phyloP scores from a whole-genome alignment of 345 rosid genomes.

The Acer negundo region DNA sequence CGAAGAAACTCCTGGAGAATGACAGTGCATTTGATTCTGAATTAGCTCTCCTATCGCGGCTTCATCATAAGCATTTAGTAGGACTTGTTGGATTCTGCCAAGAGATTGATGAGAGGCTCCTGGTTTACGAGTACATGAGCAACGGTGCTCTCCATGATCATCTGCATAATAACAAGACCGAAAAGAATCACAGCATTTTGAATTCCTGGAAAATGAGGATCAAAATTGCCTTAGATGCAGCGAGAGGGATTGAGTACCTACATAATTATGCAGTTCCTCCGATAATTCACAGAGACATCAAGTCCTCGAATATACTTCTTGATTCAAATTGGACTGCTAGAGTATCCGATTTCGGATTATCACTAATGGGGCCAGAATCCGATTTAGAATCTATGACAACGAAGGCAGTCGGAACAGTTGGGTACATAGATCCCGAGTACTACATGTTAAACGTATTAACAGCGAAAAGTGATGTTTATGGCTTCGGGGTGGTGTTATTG shows the following conservation, averaged over 20 bases:
- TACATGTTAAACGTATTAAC: slow-evolving; percentile 49
- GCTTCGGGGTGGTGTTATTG: slow-evolving; percentile 63
- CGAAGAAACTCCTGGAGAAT: slow-evolving; percentile 41
- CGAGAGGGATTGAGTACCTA: slow-evolving; percentile 65
- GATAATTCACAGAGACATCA: slow-evolving; percentile 71
- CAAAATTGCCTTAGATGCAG: slow-evolving; percentile 58
- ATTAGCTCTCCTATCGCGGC: slow-evolving; percentile 44
- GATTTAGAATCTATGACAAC: slow-evolving; percentile 40
- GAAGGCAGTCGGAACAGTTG: slow-evolving; percentile 64
- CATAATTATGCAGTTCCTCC: slow-evolving; percentile 67
- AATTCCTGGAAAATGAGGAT: slow-evolving; percentile 70
- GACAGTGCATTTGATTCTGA: slow-evolving; percentile 63
- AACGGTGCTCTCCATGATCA: slow-evolving; percentile 61
- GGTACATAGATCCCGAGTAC: slow-evolving; percentile 78
- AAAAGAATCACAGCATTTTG: slow-evolving; percentile 29
- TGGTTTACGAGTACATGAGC: slow-evolving; percentile 65
- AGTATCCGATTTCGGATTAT: slow-evolving; percentile 67
- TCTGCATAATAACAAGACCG: slow-evolving; percentile 39
- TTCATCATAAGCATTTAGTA: slow-evolving; percentile 70
- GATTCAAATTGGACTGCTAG: slow-evolving; percentile 58
- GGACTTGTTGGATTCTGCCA: slow-evolving; percentile 62
- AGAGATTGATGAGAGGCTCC: slow-evolving; percentile 54
- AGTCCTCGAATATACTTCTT: slow-evolving; percentile 65
- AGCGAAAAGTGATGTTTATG: slow-evolving; percentile 59
- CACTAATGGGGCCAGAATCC: slow-evolving; percentile 49